phyloP scores from a whole-genome alignment of 129 eudicot genomes.

The Centrapalus pauciflorus region DNA sequence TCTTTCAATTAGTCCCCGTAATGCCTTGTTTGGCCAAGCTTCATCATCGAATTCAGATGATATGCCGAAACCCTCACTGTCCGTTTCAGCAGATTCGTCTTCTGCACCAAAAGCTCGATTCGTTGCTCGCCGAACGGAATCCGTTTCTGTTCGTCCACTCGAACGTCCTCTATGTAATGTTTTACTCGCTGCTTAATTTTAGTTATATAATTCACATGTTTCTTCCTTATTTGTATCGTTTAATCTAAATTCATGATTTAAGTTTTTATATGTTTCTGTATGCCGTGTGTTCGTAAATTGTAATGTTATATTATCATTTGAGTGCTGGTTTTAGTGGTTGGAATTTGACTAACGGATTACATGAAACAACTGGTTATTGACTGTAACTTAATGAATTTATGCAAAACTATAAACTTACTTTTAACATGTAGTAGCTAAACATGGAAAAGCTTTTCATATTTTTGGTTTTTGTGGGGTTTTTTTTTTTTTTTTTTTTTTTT shows the following conservation, averaged over 20 bases:
- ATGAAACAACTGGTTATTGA: constrained; percentile 9
- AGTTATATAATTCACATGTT: background rate
- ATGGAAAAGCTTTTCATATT: background rate
- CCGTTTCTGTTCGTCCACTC: constrained; percentile 62
- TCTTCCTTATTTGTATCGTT: background rate
- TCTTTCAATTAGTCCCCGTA: constrained; percentile 13
- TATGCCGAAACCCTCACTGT: constrained; percentile 26
- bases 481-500: background rate
- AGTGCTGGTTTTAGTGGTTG: background rate
- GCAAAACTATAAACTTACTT: background rate
- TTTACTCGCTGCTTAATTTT: background rate
- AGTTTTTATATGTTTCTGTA: background rate
- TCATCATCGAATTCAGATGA: constrained; percentile 31
- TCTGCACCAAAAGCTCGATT: constrained; percentile 69
- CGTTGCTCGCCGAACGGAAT: constrained; percentile 65
- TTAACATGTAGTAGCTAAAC: background rate
- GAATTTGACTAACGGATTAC: background rate
- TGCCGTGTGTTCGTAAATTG: background rate
- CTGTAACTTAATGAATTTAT: background rate
- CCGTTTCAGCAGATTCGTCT: constrained; percentile 47
- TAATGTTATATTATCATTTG: background rate
- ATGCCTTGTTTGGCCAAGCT: constrained; percentile 11
- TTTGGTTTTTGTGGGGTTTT: background rate
- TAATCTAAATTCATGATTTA: background rate
- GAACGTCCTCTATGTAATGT: constrained; percentile 63